Evolutionary conservation across 257 asterid species (phyloP).

Genomic region (Avicennia marina): DNA sequence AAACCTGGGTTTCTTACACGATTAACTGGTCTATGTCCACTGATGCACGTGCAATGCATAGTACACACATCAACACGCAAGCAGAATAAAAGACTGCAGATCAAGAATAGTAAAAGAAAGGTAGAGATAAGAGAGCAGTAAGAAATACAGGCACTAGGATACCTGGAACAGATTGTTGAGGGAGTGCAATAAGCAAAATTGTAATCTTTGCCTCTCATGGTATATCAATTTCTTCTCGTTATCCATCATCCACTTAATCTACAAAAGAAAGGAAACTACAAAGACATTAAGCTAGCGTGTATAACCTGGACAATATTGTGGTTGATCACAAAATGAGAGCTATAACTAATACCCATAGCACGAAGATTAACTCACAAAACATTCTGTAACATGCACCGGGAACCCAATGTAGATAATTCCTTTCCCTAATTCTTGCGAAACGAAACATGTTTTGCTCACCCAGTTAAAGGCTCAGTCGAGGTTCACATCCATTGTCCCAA

Average conservation of each 20-base stretch:
- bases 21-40: too few relatives aligned
- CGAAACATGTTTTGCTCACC: not conserved
- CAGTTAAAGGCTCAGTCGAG: not conserved
- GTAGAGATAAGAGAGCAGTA: not conserved
- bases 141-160: not conserved
- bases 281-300: not conserved
- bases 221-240: slow-evolving; percentile 35
- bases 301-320: not conserved
- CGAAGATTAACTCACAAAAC: not conserved
- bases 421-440: not conserved
- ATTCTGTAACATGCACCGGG: not conserved
- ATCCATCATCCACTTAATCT: slow-evolving; percentile 40
- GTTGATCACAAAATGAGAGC: not conserved
- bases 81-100: too few relatives aligned
- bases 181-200: slow-evolving; percentile 78
- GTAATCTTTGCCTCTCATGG: slow-evolving; percentile 86
- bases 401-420: not conserved
- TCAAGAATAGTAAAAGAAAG: not conserved
- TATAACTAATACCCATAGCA: not conserved
- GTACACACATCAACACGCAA: too few relatives aligned
- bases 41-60: too few relatives aligned
- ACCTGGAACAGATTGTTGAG: slow-evolving; percentile 98
- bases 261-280: too few relatives aligned
- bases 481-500: not conserved
- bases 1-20: too few relatives aligned